Conservation (phyloP, 1,284 basidiomycete genomes). For the Fereydounia khargensis region DNA sequence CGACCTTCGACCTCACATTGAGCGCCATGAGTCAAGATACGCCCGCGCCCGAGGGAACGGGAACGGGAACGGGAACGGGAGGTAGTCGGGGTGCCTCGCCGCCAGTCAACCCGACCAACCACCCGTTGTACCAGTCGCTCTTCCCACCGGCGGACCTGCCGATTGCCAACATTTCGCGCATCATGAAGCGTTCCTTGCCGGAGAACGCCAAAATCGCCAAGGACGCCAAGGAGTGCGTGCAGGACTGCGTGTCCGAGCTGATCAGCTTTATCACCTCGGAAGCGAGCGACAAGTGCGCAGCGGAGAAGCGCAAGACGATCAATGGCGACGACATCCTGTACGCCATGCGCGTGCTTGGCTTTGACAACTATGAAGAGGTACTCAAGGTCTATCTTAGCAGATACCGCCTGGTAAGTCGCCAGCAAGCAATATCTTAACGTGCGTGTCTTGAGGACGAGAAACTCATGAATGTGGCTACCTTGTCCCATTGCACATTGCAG, state of each 20-base stretch:
- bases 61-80: too few species aligned
- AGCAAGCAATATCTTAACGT: neutral
- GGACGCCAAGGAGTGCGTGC: slow-evolving; percentile 93
- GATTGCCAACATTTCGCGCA: slow-evolving; percentile 89
- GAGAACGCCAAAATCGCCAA: slow-evolving; percentile 92
- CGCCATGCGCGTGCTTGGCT: slow-evolving; percentile 82
- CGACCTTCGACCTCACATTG: too few species aligned
- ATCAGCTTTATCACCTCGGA: slow-evolving; percentile 91
- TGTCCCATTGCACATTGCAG: neutral
- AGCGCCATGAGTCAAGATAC: too few species aligned
- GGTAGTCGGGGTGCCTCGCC: too few species aligned
- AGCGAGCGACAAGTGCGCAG: slow-evolving; percentile 80
- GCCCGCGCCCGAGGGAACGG: too few species aligned
- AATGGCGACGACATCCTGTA: slow-evolving; percentile 82
- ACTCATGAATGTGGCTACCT: neutral
- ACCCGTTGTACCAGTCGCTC: slow-evolving; percentile 21
- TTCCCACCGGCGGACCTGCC: slow-evolving; percentile 39
- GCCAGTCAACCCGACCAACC: slow-evolving; percentile 9
- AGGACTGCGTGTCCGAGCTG: slow-evolving; percentile 93
- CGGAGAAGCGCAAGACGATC: slow-evolving; percentile 82
- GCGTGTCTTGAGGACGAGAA: neutral
- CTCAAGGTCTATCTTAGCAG: slow-evolving; percentile 85
- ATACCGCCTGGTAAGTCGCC: slow-evolving; percentile 20
- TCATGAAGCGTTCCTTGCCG: slow-evolving; percentile 88
- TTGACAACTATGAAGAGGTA: slow-evolving; percentile 90